These are phyloP conservation scores for Phylloporus rhodoxanthus DNA, from an alignment of 768 basidiomycete species.

Conservation along the genomic window DNA sequence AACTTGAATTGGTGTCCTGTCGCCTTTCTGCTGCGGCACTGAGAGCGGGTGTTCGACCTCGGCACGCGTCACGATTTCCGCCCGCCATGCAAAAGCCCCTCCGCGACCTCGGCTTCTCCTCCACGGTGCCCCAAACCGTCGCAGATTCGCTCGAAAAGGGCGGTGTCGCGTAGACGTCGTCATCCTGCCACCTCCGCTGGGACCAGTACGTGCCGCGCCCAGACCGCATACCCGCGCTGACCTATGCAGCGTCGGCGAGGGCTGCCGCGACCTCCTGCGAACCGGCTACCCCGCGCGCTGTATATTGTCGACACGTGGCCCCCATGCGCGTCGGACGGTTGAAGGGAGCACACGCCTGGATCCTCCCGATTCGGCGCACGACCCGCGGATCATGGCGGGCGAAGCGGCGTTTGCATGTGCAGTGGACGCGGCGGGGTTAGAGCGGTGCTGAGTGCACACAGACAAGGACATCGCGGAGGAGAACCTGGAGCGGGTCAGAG, in stretches of 20 bases:
- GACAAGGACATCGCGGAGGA: conserved; percentile 39
- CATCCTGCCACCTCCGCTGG: conserved; percentile 47
- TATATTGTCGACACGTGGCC: conserved; percentile 44
- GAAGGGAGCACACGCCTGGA: conserved; percentile 48
- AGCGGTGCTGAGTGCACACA: conserved; percentile 36
- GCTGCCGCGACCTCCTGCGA: conserved; percentile 30
- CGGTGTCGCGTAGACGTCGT: conserved; percentile 41
- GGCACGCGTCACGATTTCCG: conserved; percentile 47
- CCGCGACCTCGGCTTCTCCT: conserved; percentile 4
- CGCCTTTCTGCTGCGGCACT: conserved; percentile 49
- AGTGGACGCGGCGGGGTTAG: conserved; percentile 19
- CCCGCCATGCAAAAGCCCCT: conserved; percentile 25
- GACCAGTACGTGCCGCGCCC: conserved; percentile 31
- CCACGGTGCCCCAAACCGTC: conserved; percentile 32
- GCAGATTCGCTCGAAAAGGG: conserved; percentile 46
- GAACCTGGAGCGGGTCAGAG: conserved; percentile 37
- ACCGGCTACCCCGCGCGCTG: conserved; percentile 41
- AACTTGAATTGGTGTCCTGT: conserved; percentile 22
- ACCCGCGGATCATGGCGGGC: conserved; percentile 45
- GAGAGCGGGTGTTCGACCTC: conserved; percentile 46
- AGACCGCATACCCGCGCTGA: neutral
- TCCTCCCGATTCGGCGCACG: conserved; percentile 53
- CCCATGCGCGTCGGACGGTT: too few species aligned
- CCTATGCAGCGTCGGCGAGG: conserved; percentile 35
- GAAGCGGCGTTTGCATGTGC: conserved; percentile 34